Conservation (phyloP, 371 early-diverging fungal genomes). For the Actinomucor elegans region DNA sequence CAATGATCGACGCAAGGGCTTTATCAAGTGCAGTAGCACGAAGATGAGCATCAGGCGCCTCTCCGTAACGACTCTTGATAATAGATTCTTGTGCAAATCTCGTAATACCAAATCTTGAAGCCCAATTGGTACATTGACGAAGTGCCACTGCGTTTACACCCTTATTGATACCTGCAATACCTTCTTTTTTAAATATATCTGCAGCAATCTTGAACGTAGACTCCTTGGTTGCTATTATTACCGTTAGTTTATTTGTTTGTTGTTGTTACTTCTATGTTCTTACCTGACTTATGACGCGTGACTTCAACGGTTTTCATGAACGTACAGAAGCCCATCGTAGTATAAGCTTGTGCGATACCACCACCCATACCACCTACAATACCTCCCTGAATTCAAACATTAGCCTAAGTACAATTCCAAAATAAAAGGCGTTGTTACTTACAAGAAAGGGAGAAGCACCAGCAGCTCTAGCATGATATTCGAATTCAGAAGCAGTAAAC, state of each 20-base stretch:
- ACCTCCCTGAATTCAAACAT: slow-evolving; percentile 73
- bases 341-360: slow-evolving; percentile 90
- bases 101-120: slow-evolving; percentile 89
- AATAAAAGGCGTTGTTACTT: slow-evolving; percentile 15
- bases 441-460: slow-evolving; percentile 63
- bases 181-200: slow-evolving; percentile 90
- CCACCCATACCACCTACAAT: slow-evolving; percentile 93
- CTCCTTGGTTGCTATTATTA: slow-evolving; percentile 43
- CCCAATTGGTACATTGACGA: slow-evolving; percentile 96
- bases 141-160: slow-evolving; percentile 91
- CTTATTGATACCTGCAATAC: slow-evolving; percentile 94
- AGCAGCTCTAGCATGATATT: slow-evolving; percentile 64
- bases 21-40: slow-evolving; percentile 57
- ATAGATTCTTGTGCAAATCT: slow-evolving; percentile 83
- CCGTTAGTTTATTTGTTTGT: background rate
- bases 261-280: slow-evolving; percentile 4
- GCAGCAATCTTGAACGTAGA: slow-evolving; percentile 84
- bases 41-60: slow-evolving; percentile 32
- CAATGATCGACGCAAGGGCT: slow-evolving; percentile 80
- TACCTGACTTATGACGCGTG: slow-evolving; percentile 87
- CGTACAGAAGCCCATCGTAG: slow-evolving; percentile 98
- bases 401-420: too few species aligned
- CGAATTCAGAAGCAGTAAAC: slow-evolving; percentile 93
- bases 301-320: slow-evolving; percentile 99
- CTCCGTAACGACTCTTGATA: slow-evolving; percentile 51